Percentiles rank a stretch among this genome's conserved stretches.
phyloP scores from a whole-genome alignment of 371 early-diverging fungal genomes.

The Gilbertella persicaria region DNA sequence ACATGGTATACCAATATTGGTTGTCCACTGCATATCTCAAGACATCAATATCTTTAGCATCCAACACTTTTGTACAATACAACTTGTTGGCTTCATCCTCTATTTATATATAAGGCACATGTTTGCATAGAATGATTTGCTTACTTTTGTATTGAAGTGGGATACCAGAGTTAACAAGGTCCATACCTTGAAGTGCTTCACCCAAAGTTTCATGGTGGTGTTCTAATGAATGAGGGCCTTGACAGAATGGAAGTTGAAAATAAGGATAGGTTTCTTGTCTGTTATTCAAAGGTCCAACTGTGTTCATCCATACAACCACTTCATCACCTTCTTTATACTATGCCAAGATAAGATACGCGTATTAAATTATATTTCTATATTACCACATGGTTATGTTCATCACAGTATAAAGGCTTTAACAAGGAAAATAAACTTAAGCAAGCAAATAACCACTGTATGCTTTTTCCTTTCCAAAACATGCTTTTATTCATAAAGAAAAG shows the following conservation, averaged over 20 bases:
- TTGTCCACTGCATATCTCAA: slow-evolving; percentile 68
- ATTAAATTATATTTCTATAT: not conserved
- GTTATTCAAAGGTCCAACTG: slow-evolving; percentile 70
- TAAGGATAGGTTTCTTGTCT: slow-evolving; percentile 83
- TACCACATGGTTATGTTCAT: slow-evolving; percentile 56
- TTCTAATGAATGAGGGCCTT: slow-evolving; percentile 55
- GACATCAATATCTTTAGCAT: slow-evolving; percentile 46
- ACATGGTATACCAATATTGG: slow-evolving; percentile 75
- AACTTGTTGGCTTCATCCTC: slow-evolving; percentile 24
- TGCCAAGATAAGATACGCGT: slow-evolving; percentile 1
- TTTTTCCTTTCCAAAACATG: too few relatives aligned
- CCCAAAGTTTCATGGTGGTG: slow-evolving; percentile 82
- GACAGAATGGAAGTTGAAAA: slow-evolving; percentile 76
- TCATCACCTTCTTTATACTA: slow-evolving; percentile 59
- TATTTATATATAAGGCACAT: not conserved
- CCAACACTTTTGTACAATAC: slow-evolving; percentile 51
- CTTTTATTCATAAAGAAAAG: too few relatives aligned
- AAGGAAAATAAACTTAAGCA: not conserved
- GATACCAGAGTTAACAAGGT: slow-evolving; percentile 73
- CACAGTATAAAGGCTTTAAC: slow-evolving; percentile 30
- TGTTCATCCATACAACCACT: slow-evolving; percentile 74
- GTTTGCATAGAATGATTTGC: slow-evolving; percentile 2
- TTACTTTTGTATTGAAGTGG: slow-evolving; percentile 60
- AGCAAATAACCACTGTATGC: not conserved
- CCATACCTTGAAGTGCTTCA: slow-evolving; percentile 81